phyloP scores from a whole-genome alignment of 352 stramenopile genomes.

The Blastocystis sp. region DNA sequence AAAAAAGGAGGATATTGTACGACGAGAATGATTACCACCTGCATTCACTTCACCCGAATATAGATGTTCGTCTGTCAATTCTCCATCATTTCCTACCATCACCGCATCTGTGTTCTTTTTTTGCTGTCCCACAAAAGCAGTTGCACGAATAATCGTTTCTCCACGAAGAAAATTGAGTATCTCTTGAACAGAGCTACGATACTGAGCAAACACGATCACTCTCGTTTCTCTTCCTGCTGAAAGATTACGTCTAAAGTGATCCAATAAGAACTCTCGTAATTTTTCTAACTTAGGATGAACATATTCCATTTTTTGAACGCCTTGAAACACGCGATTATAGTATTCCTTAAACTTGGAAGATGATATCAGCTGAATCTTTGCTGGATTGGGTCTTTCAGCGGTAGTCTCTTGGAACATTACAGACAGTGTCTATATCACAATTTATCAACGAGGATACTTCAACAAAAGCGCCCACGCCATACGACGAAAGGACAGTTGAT shows the following conservation, averaged over 20 bases:
- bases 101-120: slow-evolving; percentile 42
- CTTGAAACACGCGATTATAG: slow-evolving; percentile 24
- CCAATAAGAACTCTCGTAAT: slow-evolving; percentile 71
- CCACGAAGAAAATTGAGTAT: slow-evolving; percentile 72
- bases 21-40: not conserved
- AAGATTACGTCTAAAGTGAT: slow-evolving; percentile 72
- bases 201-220: slow-evolving; percentile 96
- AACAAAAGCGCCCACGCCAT: slow-evolving; percentile 37
- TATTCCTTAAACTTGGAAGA: slow-evolving; percentile 7
- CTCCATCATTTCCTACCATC: not conserved
- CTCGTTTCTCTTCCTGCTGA: slow-evolving; percentile 71
- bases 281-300: slow-evolving; percentile 77
- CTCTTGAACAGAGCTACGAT: slow-evolving; percentile 84
- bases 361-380: not conserved
- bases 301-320: slow-evolving; percentile 4
- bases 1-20: slow-evolving; percentile 28
- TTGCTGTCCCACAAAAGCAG: slow-evolving; percentile 86
- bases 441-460: not conserved
- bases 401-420: not conserved
- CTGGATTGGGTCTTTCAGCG: not conserved
- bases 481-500: not conserved
- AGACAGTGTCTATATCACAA: slow-evolving; percentile 7
- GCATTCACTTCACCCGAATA: not conserved
- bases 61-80: not conserved
- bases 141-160: slow-evolving; percentile 62